These are phyloP conservation scores for Eragrostis tef DNA, from an alignment of 202 grass and related monocot species.

Conservation along the genomic window DNA sequence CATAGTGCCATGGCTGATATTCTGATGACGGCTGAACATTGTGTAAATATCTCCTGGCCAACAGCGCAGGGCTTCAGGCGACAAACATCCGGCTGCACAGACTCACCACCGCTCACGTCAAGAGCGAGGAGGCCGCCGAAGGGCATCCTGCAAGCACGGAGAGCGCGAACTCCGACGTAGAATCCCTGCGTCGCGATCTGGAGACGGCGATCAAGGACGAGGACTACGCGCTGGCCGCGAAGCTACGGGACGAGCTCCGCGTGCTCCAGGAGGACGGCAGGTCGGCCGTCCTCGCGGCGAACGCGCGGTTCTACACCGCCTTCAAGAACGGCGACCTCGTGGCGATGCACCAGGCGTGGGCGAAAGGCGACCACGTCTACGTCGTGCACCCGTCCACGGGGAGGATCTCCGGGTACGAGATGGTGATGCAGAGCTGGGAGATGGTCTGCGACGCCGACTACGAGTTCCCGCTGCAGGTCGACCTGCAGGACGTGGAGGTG, in stretches of 20 bases:
- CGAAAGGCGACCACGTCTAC: constrained; percentile 76
- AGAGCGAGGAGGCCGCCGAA: constrained; percentile 67
- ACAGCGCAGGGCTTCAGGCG: constrained; percentile 54
- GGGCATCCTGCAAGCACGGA: constrained; percentile 53
- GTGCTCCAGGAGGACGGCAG: constrained; percentile 67
- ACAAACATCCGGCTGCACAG: constrained; percentile 17
- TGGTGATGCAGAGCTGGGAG: constrained; percentile 93
- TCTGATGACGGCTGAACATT: too few species aligned
- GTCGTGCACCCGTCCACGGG: constrained; percentile 77
- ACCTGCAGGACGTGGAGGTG: constrained; percentile 82
- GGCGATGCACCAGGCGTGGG: constrained; percentile 67
- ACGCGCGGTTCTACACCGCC: constrained; percentile 69
- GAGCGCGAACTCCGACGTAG: constrained; percentile 47
- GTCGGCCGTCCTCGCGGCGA: constrained; percentile 42
- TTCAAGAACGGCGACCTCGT: constrained; percentile 78
- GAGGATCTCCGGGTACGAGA: constrained; percentile 66
- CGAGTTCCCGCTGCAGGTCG: constrained; percentile 84
- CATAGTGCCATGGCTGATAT: too few species aligned
- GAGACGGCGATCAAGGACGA: constrained; percentile 71
- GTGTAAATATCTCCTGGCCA: neutral
- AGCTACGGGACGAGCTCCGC: constrained; percentile 66
- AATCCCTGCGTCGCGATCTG: constrained; percentile 56
- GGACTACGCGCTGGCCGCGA: constrained; percentile 67
- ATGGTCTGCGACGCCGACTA: constrained; percentile 70
- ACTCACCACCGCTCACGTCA: constrained; percentile 50